Percentiles rank a stretch among this genome's conserved stretches.
Conservation (phyloP, 2,329 filamentous ascomycete genomes). For the Pyricularia sp. region DNA sequence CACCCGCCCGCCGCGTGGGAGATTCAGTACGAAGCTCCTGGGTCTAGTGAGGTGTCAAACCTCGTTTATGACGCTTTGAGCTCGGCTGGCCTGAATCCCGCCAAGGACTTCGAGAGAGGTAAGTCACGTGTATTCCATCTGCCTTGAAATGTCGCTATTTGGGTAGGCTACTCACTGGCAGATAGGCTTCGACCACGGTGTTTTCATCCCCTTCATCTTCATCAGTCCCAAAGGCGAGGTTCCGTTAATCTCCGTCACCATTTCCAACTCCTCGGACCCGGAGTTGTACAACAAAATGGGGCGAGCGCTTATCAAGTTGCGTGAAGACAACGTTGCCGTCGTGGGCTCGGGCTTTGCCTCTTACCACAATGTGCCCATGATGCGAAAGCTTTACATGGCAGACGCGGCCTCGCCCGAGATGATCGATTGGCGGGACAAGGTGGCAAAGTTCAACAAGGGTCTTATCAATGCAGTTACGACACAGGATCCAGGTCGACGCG, state of each 20-base stretch:
- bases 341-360: neutral
- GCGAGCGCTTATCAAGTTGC: neutral
- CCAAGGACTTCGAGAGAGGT: neutral
- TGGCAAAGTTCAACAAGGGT: neutral
- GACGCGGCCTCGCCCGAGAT: neutral
- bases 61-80: neutral
- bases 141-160: too few species aligned
- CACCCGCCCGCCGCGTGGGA: neutral
- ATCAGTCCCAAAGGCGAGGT: neutral
- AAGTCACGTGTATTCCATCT: neutral
- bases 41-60: neutral
- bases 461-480: neutral
- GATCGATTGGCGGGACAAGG: neutral
- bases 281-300: neutral
- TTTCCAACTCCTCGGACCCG: neutral
- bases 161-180: neutral
- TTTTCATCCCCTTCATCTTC: neutral
- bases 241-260: neutral
- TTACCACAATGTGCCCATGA: neutral
- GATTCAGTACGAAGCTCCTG: neutral
- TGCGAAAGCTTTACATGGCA: neutral
- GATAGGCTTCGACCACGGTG: neutral
- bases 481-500: neutral
- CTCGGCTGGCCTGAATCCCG: neutral
- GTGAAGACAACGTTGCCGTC: neutral